Conservation (phyloP, 176 grass and related monocot genomes). For the Cymbopogon citratus region DNA sequence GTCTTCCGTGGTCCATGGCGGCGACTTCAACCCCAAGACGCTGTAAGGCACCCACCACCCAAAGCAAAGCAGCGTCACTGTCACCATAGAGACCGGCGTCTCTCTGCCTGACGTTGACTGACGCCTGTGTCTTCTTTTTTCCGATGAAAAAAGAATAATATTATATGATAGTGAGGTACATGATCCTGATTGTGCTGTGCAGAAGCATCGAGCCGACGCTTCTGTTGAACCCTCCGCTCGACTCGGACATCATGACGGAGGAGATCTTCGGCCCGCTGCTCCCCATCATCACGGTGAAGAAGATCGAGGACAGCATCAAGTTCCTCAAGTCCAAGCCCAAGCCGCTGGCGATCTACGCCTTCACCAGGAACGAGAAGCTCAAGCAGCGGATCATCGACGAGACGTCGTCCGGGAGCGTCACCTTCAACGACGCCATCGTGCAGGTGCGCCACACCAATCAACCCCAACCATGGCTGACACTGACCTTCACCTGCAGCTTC, state of each 20-base stretch:
- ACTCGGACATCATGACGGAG: constrained; percentile 74
- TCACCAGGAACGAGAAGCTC: constrained; percentile 60
- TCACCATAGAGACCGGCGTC: no score
- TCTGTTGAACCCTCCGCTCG: constrained; percentile 59
- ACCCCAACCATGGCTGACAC: no score
- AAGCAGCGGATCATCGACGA: constrained; percentile 51
- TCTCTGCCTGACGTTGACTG: no score
- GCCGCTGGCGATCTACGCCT: constrained; percentile 71
- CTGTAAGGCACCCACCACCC: constrained; percentile 29
- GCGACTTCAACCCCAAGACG: constrained; percentile 40
- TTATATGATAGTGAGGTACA: no score
- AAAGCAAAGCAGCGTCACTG: no score
- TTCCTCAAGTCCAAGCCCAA: constrained; percentile 63
- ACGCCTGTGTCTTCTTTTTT: no score
- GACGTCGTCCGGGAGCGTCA: constrained; percentile 72
- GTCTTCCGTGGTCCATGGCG: constrained; percentile 55
- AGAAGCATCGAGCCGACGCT: constrained; percentile 79
- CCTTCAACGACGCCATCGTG: constrained; percentile 68
- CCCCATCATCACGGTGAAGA: constrained; percentile 80
- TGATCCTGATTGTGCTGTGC: neutral
- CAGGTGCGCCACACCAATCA: constrained; percentile 34
- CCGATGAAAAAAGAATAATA: no score
- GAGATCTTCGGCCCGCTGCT: constrained; percentile 86
- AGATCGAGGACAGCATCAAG: constrained; percentile 75
- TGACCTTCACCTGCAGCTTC: neutral